Evolutionary conservation across 257 asterid genomes (phyloP).

Genomic region (Solanum megistacrolobum): DNA sequence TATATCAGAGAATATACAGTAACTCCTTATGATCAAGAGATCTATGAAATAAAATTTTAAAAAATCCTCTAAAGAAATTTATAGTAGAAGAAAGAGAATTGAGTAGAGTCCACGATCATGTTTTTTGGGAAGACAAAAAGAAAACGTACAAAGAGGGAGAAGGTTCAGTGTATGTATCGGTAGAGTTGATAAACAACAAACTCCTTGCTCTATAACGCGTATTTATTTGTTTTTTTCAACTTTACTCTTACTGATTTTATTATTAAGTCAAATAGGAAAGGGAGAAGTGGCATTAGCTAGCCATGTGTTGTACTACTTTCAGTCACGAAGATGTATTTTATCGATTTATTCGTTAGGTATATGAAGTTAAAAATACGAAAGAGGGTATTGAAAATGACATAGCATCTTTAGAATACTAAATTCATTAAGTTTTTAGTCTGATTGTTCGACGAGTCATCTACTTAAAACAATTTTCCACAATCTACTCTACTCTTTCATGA

Average conservation of each 20-base stretch:
- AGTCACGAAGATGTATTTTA: too few relatives aligned
- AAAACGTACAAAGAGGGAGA: background rate
- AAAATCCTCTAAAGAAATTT: background rate
- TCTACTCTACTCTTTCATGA: background rate
- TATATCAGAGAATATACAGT: background rate
- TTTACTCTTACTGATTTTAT: background rate
- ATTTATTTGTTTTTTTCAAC: background rate
- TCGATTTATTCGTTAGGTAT: background rate
- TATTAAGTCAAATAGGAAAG: background rate
- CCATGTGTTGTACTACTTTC: background rate
- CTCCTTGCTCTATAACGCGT: background rate
- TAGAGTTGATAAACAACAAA: background rate
- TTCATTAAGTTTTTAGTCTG: too few relatives aligned
- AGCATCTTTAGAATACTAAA: too few relatives aligned
- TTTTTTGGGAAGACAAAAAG: background rate
- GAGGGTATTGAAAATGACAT: background rate
- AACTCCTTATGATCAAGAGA: background rate
- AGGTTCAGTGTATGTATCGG: background rate
- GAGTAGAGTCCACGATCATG: background rate
- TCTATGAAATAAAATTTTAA: background rate
- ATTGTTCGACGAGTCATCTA: background rate
- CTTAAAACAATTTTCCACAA: accelerated
- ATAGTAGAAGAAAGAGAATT: background rate
- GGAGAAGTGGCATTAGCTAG: background rate
- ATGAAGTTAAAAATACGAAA: too few relatives aligned